phyloP scores from a whole-genome alignment of 2,329 filamentous ascomycete species.

The Metarhizium brunneum region DNA sequence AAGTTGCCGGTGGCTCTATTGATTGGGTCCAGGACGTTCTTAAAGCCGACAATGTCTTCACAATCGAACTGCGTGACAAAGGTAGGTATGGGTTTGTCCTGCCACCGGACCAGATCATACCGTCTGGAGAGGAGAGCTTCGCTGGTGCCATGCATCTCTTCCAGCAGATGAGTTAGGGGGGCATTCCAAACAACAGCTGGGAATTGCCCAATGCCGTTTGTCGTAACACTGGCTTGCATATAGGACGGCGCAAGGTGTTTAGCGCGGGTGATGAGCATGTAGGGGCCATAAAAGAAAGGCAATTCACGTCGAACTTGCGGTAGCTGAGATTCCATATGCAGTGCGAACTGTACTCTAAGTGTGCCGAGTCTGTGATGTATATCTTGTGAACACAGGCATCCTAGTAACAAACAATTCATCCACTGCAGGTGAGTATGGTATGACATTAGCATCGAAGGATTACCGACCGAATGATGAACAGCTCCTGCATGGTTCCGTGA shows the following conservation, averaged over 20 bases:
- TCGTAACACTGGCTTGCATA: background rate
- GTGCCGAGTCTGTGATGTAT: background rate
- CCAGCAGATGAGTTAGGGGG: conserved; percentile 24
- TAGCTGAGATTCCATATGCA: background rate
- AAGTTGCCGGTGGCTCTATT: conserved; percentile 36
- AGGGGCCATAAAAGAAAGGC: too few species aligned
- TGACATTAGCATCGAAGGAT: background rate
- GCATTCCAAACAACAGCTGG: background rate
- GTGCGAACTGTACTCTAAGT: background rate
- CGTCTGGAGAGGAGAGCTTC: conserved; percentile 33
- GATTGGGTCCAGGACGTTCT: conserved; percentile 36
- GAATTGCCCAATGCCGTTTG: background rate
- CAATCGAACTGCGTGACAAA: conserved; percentile 27
- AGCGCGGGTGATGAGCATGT: too few species aligned
- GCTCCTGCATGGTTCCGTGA: background rate
- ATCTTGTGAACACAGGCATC: background rate
- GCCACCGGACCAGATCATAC: conserved; percentile 31
- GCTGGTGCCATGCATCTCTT: conserved; percentile 52
- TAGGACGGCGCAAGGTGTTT: background rate
- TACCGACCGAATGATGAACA: background rate
- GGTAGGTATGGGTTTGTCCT: conserved; percentile 33
- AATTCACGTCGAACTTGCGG: too few species aligned
- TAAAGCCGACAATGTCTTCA: conserved; percentile 31
- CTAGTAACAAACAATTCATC: background rate
- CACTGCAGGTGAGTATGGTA: background rate